Conservation (phyloP, 2,329 filamentous ascomycete genomes). For the Fusarium nygamai region DNA sequence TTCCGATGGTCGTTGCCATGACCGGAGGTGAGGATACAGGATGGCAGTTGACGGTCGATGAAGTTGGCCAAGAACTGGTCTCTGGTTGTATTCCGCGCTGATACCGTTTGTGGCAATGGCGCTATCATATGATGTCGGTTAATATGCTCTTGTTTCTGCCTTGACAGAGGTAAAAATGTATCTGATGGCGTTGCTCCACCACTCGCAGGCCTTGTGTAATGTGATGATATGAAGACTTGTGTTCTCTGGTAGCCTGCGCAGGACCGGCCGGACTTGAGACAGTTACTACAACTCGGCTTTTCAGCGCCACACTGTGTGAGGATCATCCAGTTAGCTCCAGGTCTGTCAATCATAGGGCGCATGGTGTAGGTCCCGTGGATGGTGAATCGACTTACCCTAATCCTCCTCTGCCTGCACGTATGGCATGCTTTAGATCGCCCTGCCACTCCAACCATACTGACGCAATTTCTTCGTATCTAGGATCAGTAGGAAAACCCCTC, state of each 20-base stretch:
- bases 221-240: not conserved
- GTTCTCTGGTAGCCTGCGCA: not conserved
- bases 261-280: not conserved
- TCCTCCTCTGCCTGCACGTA: not conserved
- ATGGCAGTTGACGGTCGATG: not conserved
- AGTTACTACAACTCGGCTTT: not conserved
- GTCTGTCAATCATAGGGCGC: not conserved
- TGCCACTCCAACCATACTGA: not conserved
- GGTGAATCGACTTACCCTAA: not conserved
- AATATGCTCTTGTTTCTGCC: fast-evolving
- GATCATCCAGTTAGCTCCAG: not conserved
- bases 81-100: not conserved
- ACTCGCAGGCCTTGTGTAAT: not conserved
- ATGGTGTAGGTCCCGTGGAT: too few species aligned
- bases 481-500: fast-evolving
- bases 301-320: not conserved
- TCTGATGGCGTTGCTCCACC: fast-evolving
- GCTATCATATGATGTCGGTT: fast-evolving
- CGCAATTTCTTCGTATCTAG: too few species aligned
- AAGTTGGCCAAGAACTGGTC: not conserved
- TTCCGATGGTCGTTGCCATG: not conserved
- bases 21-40: fast-evolving
- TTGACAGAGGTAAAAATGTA: fast-evolving
- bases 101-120: fast-evolving
- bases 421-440: not conserved